Conservation (phyloP, 73 alveolate genomes). For the Halteria grandinella region DNA sequence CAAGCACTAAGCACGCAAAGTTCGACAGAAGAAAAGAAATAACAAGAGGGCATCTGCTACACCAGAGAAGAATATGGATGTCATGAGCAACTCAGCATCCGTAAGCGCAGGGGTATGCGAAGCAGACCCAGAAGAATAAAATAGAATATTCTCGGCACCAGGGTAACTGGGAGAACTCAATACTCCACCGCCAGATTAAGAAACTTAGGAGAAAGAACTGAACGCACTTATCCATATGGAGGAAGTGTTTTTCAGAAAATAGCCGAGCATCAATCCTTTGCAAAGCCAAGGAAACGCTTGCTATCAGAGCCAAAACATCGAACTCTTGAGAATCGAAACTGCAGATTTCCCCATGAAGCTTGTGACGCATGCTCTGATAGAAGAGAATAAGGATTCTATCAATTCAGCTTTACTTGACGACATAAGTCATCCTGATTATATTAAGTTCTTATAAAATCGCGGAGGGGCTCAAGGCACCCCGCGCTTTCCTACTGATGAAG, state of each 20-base stretch:
- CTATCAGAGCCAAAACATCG: not conserved
- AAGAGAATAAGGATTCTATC: not conserved
- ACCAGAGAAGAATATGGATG: conserved; percentile 29
- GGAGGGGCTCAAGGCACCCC: conserved; percentile 15
- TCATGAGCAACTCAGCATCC: too few relatives aligned
- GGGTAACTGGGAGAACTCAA: too few relatives aligned
- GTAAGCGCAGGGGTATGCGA: too few relatives aligned
- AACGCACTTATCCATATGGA: conserved; percentile 7
- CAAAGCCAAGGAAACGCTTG: too few relatives aligned
- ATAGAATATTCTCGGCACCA: too few relatives aligned
- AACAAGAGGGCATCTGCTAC: not conserved
- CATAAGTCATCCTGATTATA: not conserved
- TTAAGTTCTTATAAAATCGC: not conserved
- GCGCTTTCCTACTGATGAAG: conserved; percentile 45
- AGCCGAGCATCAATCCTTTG: conserved; percentile 12
- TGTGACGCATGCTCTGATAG: conserved; percentile 6
- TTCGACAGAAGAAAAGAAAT: not conserved
- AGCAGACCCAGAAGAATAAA: too few relatives aligned
- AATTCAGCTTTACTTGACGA: too few relatives aligned
- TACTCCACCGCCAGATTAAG: too few relatives aligned
- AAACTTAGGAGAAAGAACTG: conserved; percentile 33
- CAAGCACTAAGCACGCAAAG: too few relatives aligned
- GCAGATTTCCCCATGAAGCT: conserved; percentile 51
- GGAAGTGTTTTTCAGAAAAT: not conserved
- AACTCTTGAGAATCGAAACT: conserved; percentile 18